Evolutionary conservation across 2,329 filamentous ascomycete species (phyloP).

Genomic region (Stemphylium lycopersici): DNA sequence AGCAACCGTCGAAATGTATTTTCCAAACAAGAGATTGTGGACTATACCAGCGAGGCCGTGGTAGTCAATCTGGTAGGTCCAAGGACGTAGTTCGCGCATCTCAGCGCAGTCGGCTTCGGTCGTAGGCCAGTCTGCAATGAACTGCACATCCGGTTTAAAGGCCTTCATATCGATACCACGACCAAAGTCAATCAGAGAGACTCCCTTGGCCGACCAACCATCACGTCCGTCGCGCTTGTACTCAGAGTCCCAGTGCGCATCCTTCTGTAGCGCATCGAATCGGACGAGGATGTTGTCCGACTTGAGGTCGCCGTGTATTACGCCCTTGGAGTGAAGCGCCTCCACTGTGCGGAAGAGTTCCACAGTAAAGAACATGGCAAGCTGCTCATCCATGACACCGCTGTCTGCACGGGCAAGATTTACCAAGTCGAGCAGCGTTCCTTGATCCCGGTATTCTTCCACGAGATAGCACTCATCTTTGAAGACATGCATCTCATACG

Average conservation of each 20-base stretch:
- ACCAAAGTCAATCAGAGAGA: slow-evolving; percentile 93
- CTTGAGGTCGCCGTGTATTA: slow-evolving; percentile 94
- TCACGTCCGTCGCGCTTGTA: slow-evolving; percentile 76
- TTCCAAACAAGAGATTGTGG: slow-evolving; percentile 89
- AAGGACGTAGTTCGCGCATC: slow-evolving; percentile 90
- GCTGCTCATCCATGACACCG: slow-evolving; percentile 82
- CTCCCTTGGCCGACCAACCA: slow-evolving; percentile 80
- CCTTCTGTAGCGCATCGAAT: slow-evolving; percentile 62
- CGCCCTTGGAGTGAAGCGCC: slow-evolving; percentile 75
- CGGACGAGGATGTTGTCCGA: slow-evolving; percentile 93
- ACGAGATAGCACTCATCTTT: slow-evolving; percentile 88
- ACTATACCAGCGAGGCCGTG: slow-evolving; percentile 88
- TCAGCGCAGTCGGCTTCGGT: slow-evolving; percentile 88
- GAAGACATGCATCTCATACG: slow-evolving; percentile 91
- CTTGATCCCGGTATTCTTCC: slow-evolving; percentile 85
- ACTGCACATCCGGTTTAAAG: slow-evolving; percentile 78
- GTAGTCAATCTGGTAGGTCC: slow-evolving; percentile 98
- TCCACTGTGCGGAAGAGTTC: slow-evolving; percentile 92
- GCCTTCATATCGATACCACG: slow-evolving; percentile 90
- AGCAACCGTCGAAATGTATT: slow-evolving; percentile 82
- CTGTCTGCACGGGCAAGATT: slow-evolving; percentile 79
- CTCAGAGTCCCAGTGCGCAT: slow-evolving; percentile 61
- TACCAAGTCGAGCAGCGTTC: slow-evolving; percentile 91
- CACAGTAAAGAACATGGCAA: slow-evolving; percentile 94
- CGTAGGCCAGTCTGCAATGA: slow-evolving; percentile 96